These are phyloP conservation scores for Aspergillus ustus DNA, from an alignment of 2,329 filamentous ascomycete species.

Conservation along the genomic window DNA sequence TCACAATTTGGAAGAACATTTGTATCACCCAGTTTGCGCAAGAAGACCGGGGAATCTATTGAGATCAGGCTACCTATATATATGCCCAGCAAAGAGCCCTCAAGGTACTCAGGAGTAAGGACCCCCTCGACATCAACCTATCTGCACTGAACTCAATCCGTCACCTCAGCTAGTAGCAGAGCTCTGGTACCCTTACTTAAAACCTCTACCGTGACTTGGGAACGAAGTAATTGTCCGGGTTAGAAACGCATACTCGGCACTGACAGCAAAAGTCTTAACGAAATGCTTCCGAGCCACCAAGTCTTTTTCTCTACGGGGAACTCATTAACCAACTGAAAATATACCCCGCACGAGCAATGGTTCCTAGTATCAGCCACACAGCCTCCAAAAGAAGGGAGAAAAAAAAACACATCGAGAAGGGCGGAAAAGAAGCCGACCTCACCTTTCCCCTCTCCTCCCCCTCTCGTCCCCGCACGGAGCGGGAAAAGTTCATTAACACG, in stretches of 20 bases:
- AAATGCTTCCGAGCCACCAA: too few relatives aligned
- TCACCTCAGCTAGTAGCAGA: too few relatives aligned
- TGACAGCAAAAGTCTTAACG: too few relatives aligned
- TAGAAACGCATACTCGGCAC: too few relatives aligned
- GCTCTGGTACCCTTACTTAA: too few relatives aligned
- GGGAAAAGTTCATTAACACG: not conserved
- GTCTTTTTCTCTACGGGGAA: not conserved
- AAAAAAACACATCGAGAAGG: not conserved
- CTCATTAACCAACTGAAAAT: too few relatives aligned
- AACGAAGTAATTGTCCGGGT: too few relatives aligned
- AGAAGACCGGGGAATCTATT: not conserved
- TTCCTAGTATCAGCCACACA: not conserved
- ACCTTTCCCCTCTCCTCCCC: not conserved
- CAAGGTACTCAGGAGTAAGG: slow-evolving; percentile 4
- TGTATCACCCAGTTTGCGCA: not conserved
- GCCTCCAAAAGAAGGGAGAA: not conserved
- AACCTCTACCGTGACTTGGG: too few relatives aligned
- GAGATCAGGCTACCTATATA: not conserved
- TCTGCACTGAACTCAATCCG: not conserved
- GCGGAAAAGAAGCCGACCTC: not conserved
- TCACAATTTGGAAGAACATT: not conserved
- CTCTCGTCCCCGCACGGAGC: not conserved
- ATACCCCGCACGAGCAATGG: not conserved
- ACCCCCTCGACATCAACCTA: not conserved
- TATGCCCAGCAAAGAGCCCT: not conserved